Evolutionary conservation across 345 rosid species (phyloP), one percentile per base, ranked within the genome.

Genomic region (Camelina hispida): DNA sequence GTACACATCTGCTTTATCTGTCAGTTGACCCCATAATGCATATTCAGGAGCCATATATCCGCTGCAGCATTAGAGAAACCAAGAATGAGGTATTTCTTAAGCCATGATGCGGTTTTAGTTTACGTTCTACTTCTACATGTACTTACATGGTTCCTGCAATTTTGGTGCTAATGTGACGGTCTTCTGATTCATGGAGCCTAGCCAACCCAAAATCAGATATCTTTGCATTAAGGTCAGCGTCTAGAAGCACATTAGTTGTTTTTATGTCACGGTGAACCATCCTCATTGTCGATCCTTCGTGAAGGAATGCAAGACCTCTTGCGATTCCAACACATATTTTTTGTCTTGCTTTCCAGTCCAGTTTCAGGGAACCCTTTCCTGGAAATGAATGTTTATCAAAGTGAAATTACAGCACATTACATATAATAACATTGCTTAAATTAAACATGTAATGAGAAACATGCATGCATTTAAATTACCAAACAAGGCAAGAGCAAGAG

Each of bases 181-280:
- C 78, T n/a, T 83, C 91, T 50, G 68, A 85, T 20, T 79, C 84
- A 9, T 81, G 37, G 34, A 85, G 87, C 78, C 78, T 85, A 62
- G 93, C 91, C 70, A 88, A 56, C 5, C 93, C 93, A 63, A 88
- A 88, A 56, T 88, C 93, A 0, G 91, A 88, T 70, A 88, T 88
- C 62, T 83, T 88, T 3, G 91, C 83, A 62, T 84, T 88, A 3
- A 86, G 79, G 55, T 82, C 81, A 1, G 22, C 48, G 32, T 88
- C 87, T 20, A 88, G 87, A 20, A 86, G 82, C 43, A 85, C 81
- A 59, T 87, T 87, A 3, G 86, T 84, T 18, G 78, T 81, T 79
- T 87, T 87, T 58, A 88, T 88, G 77, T 86, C 93, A 59, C 93
- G 80, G 43, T 88, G 93, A 62, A 88, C 83, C 64, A 88, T 85